These are phyloP conservation scores for Ashbya aceris DNA, from an alignment of 1,139 yeast species.

Conservation along the genomic window DNA sequence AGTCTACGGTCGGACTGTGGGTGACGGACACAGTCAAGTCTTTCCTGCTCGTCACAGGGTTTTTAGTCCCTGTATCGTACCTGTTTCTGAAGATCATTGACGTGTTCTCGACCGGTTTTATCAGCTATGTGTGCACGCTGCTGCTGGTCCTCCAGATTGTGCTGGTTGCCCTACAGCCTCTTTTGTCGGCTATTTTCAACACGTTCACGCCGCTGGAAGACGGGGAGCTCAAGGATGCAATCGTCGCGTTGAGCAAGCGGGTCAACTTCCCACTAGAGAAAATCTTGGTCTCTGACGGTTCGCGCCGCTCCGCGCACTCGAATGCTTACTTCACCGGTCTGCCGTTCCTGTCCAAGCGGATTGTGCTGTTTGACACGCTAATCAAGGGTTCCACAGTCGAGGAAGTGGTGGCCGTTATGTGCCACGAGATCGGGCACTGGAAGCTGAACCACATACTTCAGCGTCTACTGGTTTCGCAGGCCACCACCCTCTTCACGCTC, in stretches of 20 bases:
- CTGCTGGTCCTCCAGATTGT: conserved; percentile 61
- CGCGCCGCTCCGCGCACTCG: conserved; percentile 90
- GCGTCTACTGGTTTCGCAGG: conserved; percentile 55
- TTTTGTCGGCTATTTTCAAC: conserved; percentile 45
- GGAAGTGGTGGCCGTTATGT: conserved; percentile 89
- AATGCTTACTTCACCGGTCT: conserved; percentile 93
- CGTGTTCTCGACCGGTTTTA: conserved; percentile 68
- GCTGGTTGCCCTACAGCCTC: conserved; percentile 82
- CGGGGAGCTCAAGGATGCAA: conserved; percentile 75
- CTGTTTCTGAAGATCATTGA: conserved; percentile 75
- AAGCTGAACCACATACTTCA: conserved; percentile 74
- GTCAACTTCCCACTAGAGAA: conserved; percentile 81
- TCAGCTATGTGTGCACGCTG: conserved; percentile 68
- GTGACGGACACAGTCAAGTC: conserved; percentile 60
- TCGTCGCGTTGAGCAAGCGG: conserved; percentile 65
- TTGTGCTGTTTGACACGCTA: conserved; percentile 85
- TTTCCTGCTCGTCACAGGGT: conserved; percentile 40
- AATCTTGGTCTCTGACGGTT: conserved; percentile 85
- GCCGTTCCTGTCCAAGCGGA: conserved; percentile 87
- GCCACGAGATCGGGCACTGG: conserved; percentile 99
- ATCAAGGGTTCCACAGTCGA: conserved; percentile 66
- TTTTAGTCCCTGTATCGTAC: conserved; percentile 68
- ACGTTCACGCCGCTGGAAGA: conserved; percentile 83
- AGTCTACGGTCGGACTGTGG: conserved; percentile 66
- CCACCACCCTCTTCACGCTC: conserved; percentile 55